Percentiles rank a stretch among this genome's conserved stretches.
Conservation (phyloP, 768 basidiomycete species). For the Leccinum truebloodii region DNA sequence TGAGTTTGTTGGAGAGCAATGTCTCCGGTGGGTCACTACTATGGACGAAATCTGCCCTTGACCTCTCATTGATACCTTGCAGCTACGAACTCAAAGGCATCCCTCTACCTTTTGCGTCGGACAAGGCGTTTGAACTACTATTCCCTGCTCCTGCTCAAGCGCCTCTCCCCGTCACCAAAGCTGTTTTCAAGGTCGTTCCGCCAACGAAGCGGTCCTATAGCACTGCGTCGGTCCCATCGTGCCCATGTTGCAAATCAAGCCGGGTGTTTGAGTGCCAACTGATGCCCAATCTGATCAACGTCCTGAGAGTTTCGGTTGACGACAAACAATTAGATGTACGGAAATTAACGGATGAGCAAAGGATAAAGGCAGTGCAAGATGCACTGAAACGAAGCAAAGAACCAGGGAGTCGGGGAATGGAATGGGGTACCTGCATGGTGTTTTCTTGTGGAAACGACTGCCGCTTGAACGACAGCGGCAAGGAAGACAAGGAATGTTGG, state of each 20-base stretch:
- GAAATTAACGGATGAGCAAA: slow-evolving; percentile 63
- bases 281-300: slow-evolving; percentile 90
- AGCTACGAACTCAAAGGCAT: slow-evolving; percentile 88
- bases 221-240: slow-evolving; percentile 55
- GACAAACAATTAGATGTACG: slow-evolving; percentile 27
- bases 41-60: background rate
- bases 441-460: slow-evolving; percentile 89
- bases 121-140: slow-evolving; percentile 67
- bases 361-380: slow-evolving; percentile 60
- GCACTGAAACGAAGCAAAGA: slow-evolving; percentile 49
- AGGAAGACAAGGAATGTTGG: slow-evolving; percentile 51
- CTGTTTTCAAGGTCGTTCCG: slow-evolving; percentile 54
- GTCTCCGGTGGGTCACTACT: slow-evolving; percentile 61
- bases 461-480: slow-evolving; percentile 45
- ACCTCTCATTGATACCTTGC: slow-evolving; percentile 6
- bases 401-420: slow-evolving; percentile 67
- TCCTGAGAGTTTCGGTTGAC: slow-evolving; percentile 45
- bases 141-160: slow-evolving; percentile 58
- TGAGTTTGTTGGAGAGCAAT: slow-evolving; percentile 74
- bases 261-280: slow-evolving; percentile 92
- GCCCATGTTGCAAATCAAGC: slow-evolving; percentile 62
- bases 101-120: slow-evolving; percentile 86
- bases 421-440: slow-evolving; percentile 91
- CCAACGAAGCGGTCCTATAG: slow-evolving; percentile 54
- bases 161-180: slow-evolving; percentile 57